A percentile compares a stretch with the other conserved stretches of the same genome.
Evolutionary conservation across 371 early-diverging fungal species (phyloP).

Genomic region (Saksenaea vasiformis): DNA sequence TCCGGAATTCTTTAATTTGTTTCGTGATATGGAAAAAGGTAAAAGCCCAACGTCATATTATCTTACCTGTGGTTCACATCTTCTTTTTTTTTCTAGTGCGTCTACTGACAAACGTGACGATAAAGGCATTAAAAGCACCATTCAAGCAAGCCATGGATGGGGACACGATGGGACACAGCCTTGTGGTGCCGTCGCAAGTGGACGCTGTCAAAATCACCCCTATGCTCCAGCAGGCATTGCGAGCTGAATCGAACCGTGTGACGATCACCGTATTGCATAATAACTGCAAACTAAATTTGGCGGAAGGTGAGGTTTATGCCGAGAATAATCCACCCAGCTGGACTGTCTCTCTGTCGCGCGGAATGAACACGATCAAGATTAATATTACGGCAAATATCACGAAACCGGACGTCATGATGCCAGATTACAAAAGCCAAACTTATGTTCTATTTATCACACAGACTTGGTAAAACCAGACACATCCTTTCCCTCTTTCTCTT

Average conservation of each 20-base stretch:
- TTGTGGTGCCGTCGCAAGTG: slow-evolving; percentile 25
- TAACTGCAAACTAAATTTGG: slow-evolving; percentile 28
- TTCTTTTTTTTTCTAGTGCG: slow-evolving; percentile 13
- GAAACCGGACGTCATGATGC: slow-evolving; percentile 20
- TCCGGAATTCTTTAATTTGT: slow-evolving; percentile 14
- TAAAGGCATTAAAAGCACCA: slow-evolving; percentile 11
- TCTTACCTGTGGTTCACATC: neutral
- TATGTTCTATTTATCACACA: slow-evolving; percentile 42
- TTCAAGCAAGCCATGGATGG: slow-evolving; percentile 26
- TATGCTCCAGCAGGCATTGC: slow-evolving; percentile 19
- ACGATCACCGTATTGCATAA: slow-evolving; percentile 35
- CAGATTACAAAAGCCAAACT: slow-evolving; percentile 39
- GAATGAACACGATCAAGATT: slow-evolving; percentile 39
- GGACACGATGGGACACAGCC: slow-evolving; percentile 31
- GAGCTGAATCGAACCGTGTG: slow-evolving; percentile 24
- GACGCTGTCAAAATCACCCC: slow-evolving; percentile 29
- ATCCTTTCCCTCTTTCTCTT: neutral
- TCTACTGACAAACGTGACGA: slow-evolving; percentile 10
- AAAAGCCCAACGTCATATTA: neutral
- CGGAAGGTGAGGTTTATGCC: slow-evolving; percentile 6
- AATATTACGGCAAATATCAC: slow-evolving; percentile 38
- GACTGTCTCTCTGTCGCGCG: slow-evolving; percentile 24
- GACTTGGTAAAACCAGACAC: slow-evolving; percentile 22
- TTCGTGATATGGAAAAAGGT: slow-evolving; percentile 16
- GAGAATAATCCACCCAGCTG: slow-evolving; percentile 15